Evolutionary conservation across 106 monocot genomes (phyloP), one percentile per base, ranked within the genome.

Genomic region (Posidonia australis): DNA sequence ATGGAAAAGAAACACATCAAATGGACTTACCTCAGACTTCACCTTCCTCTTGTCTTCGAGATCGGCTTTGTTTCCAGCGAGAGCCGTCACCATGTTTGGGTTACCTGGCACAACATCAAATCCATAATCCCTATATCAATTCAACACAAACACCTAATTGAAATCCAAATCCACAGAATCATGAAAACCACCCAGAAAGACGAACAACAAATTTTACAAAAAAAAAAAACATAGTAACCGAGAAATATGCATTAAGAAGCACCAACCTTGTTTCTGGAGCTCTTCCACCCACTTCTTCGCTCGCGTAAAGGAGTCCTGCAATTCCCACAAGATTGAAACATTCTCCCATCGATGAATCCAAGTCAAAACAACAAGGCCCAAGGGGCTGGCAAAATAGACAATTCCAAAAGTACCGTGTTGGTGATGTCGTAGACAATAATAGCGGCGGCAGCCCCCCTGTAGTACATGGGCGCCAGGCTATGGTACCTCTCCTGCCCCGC

Each of bases 401-500:
- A 13, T 46, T 16, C 46, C 17, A 47, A 64, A 46, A 80, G 24
- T 26, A 90, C 89, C 81, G 60, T 60, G 77, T 67, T 78, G n/a
- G 94, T 82, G 70, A 94, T 90, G 62, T 94, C 94, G 60, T 90
- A 94, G 66, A 90, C 94, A 49, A 94, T 82, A 65, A 94, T 84
- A 1, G 94, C 89, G 5, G 94, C 94, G 14, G 94, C 90, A 0
- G 94, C 94, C 9, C 94, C 94, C 31, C 94, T 65, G 79, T 94
- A 94, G 77, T 93, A 93, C 93, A 93, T 89, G 67, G 93, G 93
- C 54, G 93, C 93, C 46, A 94, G 67, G 62, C 93, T 89, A 55
- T 94, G 93, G 62, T 94, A 94, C 66, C 93, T 79, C 81, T 94
- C 89, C 71, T 94, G 93, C 58, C 93, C 93, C 5, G 93, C 93